Evolutionary conservation across 169 alveolate species (phyloP).

Genomic region (Plasmodium vinckei): DNA sequence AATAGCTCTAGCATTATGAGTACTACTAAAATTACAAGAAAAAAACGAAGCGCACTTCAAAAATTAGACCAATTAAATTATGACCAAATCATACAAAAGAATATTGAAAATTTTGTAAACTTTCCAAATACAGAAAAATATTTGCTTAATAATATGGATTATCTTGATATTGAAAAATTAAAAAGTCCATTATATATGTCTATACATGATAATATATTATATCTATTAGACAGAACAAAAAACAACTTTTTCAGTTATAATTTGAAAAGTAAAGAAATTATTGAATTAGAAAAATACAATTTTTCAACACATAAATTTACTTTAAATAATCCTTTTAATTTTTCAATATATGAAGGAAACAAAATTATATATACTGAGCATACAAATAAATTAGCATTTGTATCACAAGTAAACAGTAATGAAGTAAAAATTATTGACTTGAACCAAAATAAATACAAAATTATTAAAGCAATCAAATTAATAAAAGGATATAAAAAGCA

Average conservation of each 20-base stretch:
- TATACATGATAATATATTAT: slow-evolving; percentile 31
- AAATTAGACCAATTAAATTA: slow-evolving; percentile 16
- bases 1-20: no score
- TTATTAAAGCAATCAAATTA: slow-evolving; percentile 43
- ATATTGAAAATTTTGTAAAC: slow-evolving; percentile 15
- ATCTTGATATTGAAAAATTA: slow-evolving; percentile 27
- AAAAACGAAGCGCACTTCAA: slow-evolving; percentile 24
- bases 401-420: slow-evolving; percentile 65
- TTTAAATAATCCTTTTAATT: slow-evolving; percentile 45
- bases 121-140: slow-evolving; percentile 19
- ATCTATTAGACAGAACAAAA: slow-evolving; percentile 35
- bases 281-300: slow-evolving; percentile 34
- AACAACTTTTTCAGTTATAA: slow-evolving; percentile 62
- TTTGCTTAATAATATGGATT: slow-evolving; percentile 17
- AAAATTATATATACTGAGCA: slow-evolving; percentile 31
- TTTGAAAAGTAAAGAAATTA: slow-evolving; percentile 28
- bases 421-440: slow-evolving; percentile 74
- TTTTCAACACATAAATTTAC: slow-evolving; percentile 11
- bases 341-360: slow-evolving; percentile 40
- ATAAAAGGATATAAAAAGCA: slow-evolving; percentile 48
- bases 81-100: slow-evolving; percentile 11
- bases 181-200: slow-evolving; percentile 38
- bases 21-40: neutral
- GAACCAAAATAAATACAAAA: slow-evolving; percentile 51
- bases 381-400: slow-evolving; percentile 61